Evolutionary conservation across 78 protist genomes (phyloP), one percentile per base, ranked within the genome.

Genomic region (Bodo saltans): DNA sequence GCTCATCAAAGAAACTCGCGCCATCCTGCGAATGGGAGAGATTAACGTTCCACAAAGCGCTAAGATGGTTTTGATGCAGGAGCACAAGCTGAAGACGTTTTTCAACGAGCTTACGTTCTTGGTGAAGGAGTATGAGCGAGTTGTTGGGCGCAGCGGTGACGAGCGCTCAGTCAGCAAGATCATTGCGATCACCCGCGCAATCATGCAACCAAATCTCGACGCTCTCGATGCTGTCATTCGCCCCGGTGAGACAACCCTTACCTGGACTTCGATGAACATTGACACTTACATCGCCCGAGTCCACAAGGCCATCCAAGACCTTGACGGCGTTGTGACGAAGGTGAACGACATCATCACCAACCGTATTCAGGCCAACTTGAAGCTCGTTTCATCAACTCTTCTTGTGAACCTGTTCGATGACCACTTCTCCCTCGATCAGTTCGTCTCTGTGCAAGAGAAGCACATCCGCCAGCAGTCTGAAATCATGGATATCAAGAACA

Each of bases 221-320:
- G 76, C n/a, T 30, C 39, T 93, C 53, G 90, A 91, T 28, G 25
- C 3, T 11, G 47, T 12, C 23, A 40, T 93, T 1, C 79, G 72
- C 26, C 94, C 94, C 1, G 96, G 94, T 1, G 72, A 87, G 69
- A 68, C 78, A 11, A 67, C 33, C 37, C 86, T 93, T 21, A 89
- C 92, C 27, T 93, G 96, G 96, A 87, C 86, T 26, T 88, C 92
- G 39, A 87, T 90, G 76, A 90, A 88, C 83, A 87, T 90, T 25
- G 95, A 92, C 60, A 34, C 47, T 32, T 92, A 87, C 85, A 28
- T 92, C 42, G 40, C 42, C 79, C 27, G 78, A 23, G 78, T 90
- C 70, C 83, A 78, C 83, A 1, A 23, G 3, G 72, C 74, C 2
- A 68, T 90, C 33, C 33, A 0, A 39, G 34, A 69, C n/a, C 70